These are phyloP conservation scores for Zalerion maritima DNA, from an alignment of 495 filamentous ascomycete genomes.

Conservation along the genomic window DNA sequence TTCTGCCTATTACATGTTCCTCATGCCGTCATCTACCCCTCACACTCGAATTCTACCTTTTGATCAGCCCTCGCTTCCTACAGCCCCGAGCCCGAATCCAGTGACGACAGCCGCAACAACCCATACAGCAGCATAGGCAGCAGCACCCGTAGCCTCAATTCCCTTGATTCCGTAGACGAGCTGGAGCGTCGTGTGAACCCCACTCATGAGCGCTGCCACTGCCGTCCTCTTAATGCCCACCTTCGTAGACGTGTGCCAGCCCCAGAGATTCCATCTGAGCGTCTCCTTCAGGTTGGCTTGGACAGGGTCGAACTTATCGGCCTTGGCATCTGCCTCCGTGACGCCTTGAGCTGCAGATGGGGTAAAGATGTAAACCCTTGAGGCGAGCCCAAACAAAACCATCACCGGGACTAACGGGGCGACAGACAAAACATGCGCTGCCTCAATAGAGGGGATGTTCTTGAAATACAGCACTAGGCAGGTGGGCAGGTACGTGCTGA, in stretches of 20 bases:
- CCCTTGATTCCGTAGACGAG: slow-evolving; percentile 47
- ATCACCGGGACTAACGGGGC: slow-evolving; percentile 40
- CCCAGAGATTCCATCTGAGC: slow-evolving; percentile 44
- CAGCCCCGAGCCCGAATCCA: slow-evolving; percentile 39
- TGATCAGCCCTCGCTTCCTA: slow-evolving; percentile 32
- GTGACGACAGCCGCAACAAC: slow-evolving; percentile 41
- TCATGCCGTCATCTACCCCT: background rate
- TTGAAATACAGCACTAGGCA: slow-evolving; percentile 57
- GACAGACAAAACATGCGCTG: slow-evolving; percentile 44
- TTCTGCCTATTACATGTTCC: background rate
- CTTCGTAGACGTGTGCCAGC: slow-evolving; percentile 46
- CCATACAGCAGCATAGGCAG: slow-evolving; percentile 59
- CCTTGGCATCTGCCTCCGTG: slow-evolving; percentile 19
- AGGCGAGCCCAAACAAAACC: slow-evolving; percentile 46
- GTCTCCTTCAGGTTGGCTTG: slow-evolving; percentile 44
- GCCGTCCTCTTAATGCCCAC: slow-evolving; percentile 49
- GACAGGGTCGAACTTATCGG: slow-evolving; percentile 34
- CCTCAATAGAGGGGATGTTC: slow-evolving; percentile 45
- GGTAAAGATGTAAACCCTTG: slow-evolving; percentile 60
- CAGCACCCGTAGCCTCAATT: slow-evolving; percentile 50
- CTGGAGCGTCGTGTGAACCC: slow-evolving; percentile 50
- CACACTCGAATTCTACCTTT: slow-evolving; percentile 2
- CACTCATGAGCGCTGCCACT: slow-evolving; percentile 39
- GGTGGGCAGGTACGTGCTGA: slow-evolving; percentile 48
- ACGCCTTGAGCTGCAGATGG: slow-evolving; percentile 40